Percentiles rank a stretch among this genome's conserved stretches.
Evolutionary conservation across 768 basidiomycete species (phyloP).

Genomic region (Agaricus sinodeliciosus): DNA sequence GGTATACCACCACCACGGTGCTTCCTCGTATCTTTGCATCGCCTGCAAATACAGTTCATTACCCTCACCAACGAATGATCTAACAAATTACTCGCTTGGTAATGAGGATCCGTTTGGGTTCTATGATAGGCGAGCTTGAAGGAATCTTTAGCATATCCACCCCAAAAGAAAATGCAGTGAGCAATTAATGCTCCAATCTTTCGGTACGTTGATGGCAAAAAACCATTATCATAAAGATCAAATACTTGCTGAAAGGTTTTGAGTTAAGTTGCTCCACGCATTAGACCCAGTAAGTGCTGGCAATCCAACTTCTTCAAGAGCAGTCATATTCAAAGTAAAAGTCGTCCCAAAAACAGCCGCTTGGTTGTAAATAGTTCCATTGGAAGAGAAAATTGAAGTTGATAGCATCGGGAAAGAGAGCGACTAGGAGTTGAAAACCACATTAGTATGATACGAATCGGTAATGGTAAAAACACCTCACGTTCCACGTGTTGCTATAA

Average conservation of each 20-base stretch:
- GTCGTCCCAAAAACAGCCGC: slow-evolving; percentile 43
- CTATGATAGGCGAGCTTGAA: slow-evolving; percentile 41
- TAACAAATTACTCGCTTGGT: slow-evolving; percentile 25
- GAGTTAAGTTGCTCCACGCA: slow-evolving; percentile 41
- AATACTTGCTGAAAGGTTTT: slow-evolving; percentile 37
- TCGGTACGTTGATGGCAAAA: not conserved
- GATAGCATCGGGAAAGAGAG: slow-evolving; percentile 54
- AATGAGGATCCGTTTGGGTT: slow-evolving; percentile 52
- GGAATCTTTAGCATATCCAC: slow-evolving; percentile 39
- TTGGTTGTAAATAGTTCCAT: slow-evolving; percentile 52
- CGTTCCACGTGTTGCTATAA: slow-evolving; percentile 59
- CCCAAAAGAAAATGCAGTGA: slow-evolving; percentile 53
- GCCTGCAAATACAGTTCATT: slow-evolving; percentile 21
- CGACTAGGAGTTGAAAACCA: slow-evolving; percentile 27
- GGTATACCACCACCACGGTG: slow-evolving; percentile 56
- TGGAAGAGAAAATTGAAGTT: slow-evolving; percentile 45
- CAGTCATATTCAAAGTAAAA: slow-evolving; percentile 48
- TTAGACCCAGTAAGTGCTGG: slow-evolving; percentile 47
- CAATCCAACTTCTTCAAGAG: slow-evolving; percentile 41
- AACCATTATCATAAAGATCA: not conserved
- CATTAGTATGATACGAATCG: no score
- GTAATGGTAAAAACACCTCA: slow-evolving; percentile 17
- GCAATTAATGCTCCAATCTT: slow-evolving; percentile 57
- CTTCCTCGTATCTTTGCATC: slow-evolving; percentile 55
- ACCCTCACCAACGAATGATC: not conserved